A percentile compares a stretch with the other conserved stretches of the same genome.
phyloP scores from a whole-genome alignment of 495 filamentous ascomycete genomes.

The Paragyromitra xinjiangensis region DNA sequence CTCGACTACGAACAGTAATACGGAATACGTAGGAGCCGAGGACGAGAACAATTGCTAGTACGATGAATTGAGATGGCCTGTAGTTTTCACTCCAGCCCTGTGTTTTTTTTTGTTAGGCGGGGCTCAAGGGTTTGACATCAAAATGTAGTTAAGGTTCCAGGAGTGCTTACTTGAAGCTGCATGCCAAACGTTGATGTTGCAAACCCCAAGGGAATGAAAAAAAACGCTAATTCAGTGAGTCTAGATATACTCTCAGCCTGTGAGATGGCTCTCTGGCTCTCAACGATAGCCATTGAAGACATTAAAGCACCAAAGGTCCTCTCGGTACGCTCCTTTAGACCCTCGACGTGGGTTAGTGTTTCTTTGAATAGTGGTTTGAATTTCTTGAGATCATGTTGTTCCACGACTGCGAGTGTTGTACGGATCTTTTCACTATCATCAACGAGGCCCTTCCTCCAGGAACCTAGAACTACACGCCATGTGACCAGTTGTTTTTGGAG shows the following conservation, averaged over 20 bases:
- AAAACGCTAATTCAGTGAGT: conserved; percentile 57
- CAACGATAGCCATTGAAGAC: conserved; percentile 54
- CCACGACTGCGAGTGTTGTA: neutral
- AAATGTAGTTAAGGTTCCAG: neutral
- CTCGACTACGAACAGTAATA: conserved; percentile 25
- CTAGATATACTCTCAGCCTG: conserved; percentile 55
- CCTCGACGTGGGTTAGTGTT: conserved; percentile 19
- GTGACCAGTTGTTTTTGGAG: conserved; percentile 29
- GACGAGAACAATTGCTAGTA: conserved; percentile 18
- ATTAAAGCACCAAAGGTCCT: conserved; percentile 42
- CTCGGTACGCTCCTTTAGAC: conserved; percentile 25
- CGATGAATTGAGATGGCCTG: conserved; percentile 24
- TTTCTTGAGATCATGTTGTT: neutral
- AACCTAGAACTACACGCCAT: conserved; percentile 34
- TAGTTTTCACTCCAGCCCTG: conserved; percentile 33
- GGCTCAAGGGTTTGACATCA: neutral
- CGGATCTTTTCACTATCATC: conserved; percentile 29
- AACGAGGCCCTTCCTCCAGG: conserved; percentile 40
- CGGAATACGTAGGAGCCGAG: conserved; percentile 28
- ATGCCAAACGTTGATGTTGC: conserved; percentile 55
- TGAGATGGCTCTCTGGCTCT: conserved; percentile 51
- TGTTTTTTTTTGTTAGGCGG: conserved; percentile 11
- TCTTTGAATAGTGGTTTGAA: conserved; percentile 13
- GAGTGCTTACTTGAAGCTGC: conserved; percentile 44
- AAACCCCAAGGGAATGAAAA: conserved; percentile 57